Evolutionary conservation across 352 stramenopile genomes (phyloP), one percentile per base, ranked within the genome.

Genomic region (Phytophthora sansomeana): DNA sequence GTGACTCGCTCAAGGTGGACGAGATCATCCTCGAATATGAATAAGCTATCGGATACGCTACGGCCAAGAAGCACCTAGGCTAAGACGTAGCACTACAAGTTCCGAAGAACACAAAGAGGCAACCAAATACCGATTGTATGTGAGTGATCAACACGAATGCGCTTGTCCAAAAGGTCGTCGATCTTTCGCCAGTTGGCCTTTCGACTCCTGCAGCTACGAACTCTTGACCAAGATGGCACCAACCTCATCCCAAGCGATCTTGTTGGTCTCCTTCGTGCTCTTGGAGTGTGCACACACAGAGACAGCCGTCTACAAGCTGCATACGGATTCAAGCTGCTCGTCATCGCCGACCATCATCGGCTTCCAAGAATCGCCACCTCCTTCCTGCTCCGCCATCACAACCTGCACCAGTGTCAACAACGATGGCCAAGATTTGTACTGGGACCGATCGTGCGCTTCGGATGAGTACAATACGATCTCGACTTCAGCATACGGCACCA

Each of bases 21-120:
- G 84, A 97, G 36, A 72, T 96, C 62, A 97, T 98, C 57, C 87
- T 98, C 56, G 90, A 97, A 69, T 98, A 96, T 66, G 88, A 97
- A 72, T 93, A 86, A 82, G 53, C 54, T 17, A 19, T 41, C 14
- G 4, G 28, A 24, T 38, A 46, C 33, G 19, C 24, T 49, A 30
- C 43, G 5, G n/a, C 4, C 43, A 16, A 5, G 24, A 30, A 33
- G 13, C 5, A 33, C 21, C 1, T 39, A 58, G n/a, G 35, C 36
- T 49, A 46, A 46, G 8, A 8, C 39, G 36, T 42, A 42, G 36
- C n/a, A 24, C 14, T 38, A 14, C 38, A 35, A 14, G 4, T 19
- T 14, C 14, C 17, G 16, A 42, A 16, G n/a, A 21, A 16, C 33
- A 43, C 19, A 17, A 66, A 46, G 43, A 69, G 46, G 21, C 21